phyloP scores from a whole-genome alignment of 2,329 filamentous ascomycete genomes.

The Fusarium foetens region DNA sequence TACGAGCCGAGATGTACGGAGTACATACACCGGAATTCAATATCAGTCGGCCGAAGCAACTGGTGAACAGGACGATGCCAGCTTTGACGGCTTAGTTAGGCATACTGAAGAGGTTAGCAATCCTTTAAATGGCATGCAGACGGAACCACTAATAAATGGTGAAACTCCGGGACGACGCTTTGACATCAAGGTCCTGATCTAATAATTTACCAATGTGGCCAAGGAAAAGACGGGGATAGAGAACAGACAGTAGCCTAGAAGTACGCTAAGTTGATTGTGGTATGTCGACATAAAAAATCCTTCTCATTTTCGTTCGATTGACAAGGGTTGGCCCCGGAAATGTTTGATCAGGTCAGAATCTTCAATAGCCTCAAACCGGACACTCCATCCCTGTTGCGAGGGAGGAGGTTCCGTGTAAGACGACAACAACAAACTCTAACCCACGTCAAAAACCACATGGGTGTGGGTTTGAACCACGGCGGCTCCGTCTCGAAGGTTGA shows the following conservation, averaged over 20 bases:
- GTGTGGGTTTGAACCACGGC: not conserved
- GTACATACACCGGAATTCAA: not conserved
- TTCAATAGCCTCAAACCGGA: conserved; percentile 17
- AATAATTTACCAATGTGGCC: conserved; percentile 7
- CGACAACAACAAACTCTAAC: not conserved
- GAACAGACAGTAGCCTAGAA: conserved; percentile 12
- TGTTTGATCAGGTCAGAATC: conserved; percentile 19
- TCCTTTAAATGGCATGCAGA: conserved; percentile 9
- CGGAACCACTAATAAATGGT: conserved; percentile 40
- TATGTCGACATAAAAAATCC: not conserved
- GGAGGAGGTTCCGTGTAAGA: not conserved
- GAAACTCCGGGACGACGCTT: conserved; percentile 42
- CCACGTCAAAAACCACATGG: not conserved
- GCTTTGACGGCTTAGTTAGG: conserved; percentile 9
- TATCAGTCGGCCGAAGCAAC: conserved; percentile 8
- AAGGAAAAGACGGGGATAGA: conserved; percentile 19
- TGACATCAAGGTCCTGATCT: conserved; percentile 23
- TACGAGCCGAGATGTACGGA: not conserved
- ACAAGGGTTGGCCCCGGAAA: conserved; percentile 2
- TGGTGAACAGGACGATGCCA: not conserved
- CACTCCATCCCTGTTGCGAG: not conserved
- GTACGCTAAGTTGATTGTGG: conserved; percentile 6
- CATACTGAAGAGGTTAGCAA: conserved; percentile 3
- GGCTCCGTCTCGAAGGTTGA: not conserved
- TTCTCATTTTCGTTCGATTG: conserved; percentile 5